Percentiles rank a stretch among this genome's conserved stretches.
These are phyloP conservation scores for Aspergillus sp. DNA, from an alignment of 2,329 filamentous ascomycete genomes.

Conservation along the genomic window DNA sequence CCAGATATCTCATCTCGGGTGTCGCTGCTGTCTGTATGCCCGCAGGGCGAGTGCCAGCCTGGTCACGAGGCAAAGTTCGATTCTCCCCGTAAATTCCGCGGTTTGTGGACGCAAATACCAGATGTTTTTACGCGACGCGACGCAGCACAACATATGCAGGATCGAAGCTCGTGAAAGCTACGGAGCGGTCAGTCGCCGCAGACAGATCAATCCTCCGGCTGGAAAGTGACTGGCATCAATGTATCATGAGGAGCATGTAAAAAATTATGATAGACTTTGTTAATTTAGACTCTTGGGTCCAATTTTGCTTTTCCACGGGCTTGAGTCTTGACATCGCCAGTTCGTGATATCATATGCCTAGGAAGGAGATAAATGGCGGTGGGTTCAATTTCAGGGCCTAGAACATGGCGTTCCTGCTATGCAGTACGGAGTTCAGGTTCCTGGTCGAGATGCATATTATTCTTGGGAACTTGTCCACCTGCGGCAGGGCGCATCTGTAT, in stretches of 20 bases:
- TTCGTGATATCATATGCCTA: not conserved
- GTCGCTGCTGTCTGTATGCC: not conserved
- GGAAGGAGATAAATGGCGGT: slow-evolving; percentile 17
- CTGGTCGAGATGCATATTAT: slow-evolving; percentile 8
- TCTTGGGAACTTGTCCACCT: not conserved
- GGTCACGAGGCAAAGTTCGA: not conserved
- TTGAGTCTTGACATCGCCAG: not conserved
- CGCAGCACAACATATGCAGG: slow-evolving; percentile 14
- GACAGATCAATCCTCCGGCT: slow-evolving; percentile 10
- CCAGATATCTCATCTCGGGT: too few relatives aligned
- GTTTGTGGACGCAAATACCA: slow-evolving; percentile 12
- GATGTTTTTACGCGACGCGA: slow-evolving; percentile 6
- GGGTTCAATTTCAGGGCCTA: slow-evolving; percentile 16
- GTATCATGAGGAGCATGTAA: not conserved
- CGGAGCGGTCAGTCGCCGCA: slow-evolving; percentile 16
- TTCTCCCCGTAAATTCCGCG: not conserved
- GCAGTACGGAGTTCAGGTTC: slow-evolving; percentile 10
- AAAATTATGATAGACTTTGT: slow-evolving; percentile 3
- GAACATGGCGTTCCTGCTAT: slow-evolving; percentile 19
- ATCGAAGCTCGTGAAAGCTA: slow-evolving; percentile 4
- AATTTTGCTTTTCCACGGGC: not conserved
- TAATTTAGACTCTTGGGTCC: not conserved
- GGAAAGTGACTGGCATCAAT: not conserved
- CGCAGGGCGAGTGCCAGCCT: not conserved
- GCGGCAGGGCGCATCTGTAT: not conserved